These are phyloP conservation scores for Lentinula sp. DNA, from an alignment of 768 basidiomycete species.

Conservation along the genomic window DNA sequence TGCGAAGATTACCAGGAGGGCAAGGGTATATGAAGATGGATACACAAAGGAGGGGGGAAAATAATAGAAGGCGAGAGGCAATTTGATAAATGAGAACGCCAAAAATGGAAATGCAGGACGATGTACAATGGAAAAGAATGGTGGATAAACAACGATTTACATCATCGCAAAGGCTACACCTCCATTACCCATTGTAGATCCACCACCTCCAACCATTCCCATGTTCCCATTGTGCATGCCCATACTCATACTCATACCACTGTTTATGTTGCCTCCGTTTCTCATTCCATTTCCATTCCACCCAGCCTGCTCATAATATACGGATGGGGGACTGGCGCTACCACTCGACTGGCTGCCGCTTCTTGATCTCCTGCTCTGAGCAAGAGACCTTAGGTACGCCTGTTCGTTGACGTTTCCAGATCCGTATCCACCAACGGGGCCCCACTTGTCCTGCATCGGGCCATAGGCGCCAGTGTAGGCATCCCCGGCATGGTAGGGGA, in stretches of 20 bases:
- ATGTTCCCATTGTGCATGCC: conserved; percentile 5
- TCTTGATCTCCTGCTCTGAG: conserved; percentile 13
- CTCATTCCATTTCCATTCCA: conserved; percentile 9
- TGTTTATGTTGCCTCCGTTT: conserved; percentile 1
- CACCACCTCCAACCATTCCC: conserved; percentile 14
- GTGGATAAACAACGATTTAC: conserved; percentile 5
- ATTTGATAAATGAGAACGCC: not conserved
- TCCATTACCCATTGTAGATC: conserved; percentile 12
- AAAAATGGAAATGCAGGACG: not conserved
- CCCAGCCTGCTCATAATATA: not conserved
- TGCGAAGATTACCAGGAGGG: not conserved
- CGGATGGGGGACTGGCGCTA: conserved; percentile 7
- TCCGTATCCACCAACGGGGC: not conserved
- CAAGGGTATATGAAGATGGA: conserved; percentile 1
- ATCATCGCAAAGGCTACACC: conserved; percentile 14
- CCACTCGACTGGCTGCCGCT: conserved; percentile 19
- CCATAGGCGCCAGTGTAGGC: conserved; percentile 15
- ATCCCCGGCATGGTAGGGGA: conserved; percentile 6
- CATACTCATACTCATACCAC: conserved; percentile 5
- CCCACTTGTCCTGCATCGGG: conserved; percentile 3
- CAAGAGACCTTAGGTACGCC: not conserved
- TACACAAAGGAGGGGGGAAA: not conserved
- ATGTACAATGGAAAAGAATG: not conserved
- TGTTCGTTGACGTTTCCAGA: conserved; percentile 3
- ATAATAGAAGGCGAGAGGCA: not conserved